Conservation (phyloP, 2,329 filamentous ascomycete genomes). For the Penicillium sp. region DNA sequence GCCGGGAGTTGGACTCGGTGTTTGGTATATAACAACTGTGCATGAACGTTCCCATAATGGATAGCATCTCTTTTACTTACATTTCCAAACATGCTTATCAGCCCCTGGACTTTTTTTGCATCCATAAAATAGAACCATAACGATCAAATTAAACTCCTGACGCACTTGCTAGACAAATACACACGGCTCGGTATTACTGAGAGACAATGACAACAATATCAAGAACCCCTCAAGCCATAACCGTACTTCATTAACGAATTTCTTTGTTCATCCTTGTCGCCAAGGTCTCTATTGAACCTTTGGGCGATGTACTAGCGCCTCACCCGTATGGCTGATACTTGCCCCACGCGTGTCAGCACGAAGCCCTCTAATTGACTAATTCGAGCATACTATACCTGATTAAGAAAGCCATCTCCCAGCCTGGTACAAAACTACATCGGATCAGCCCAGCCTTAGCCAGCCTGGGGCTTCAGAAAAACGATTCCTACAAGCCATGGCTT, state of each 20-base stretch:
- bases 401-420: background rate
- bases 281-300: background rate
- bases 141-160: no score
- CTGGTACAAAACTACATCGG: background rate
- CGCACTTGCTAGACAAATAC: background rate
- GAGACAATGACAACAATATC: background rate
- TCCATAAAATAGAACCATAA: no score
- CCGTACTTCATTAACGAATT: background rate
- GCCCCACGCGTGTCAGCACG: background rate
- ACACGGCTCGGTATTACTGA: background rate
- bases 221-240: background rate
- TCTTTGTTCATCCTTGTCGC: background rate
- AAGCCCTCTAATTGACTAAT: background rate
- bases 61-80: background rate
- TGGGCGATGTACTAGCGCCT: background rate
- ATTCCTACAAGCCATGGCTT: background rate
- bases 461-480: background rate
- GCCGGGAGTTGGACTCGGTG: conserved; percentile 16
- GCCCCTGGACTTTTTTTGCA: no score
- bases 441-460: no score
- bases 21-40: conserved; percentile 24
- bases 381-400: background rate
- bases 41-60: conserved; percentile 9
- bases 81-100: background rate
- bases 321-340: background rate